phyloP scores from a whole-genome alignment of 768 basidiomycete genomes.

The Xerocomellus amylosporus region DNA sequence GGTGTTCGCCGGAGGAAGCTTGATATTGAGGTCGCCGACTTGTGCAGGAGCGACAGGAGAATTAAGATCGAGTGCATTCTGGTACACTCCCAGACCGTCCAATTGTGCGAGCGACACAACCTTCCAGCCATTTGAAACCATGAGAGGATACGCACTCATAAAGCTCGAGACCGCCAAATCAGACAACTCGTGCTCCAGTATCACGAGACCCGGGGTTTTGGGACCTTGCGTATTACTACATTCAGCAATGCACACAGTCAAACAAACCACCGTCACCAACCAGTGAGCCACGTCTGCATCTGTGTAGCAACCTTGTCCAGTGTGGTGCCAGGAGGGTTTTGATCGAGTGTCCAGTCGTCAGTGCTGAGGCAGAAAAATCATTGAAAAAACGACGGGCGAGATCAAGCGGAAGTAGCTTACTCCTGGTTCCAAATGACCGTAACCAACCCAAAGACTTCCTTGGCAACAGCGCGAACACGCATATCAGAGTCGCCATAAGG shows the following conservation, averaged over 20 bases:
- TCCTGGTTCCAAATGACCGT: slow-evolving; percentile 93
- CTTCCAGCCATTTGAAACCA: slow-evolving; percentile 71
- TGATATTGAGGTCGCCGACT: slow-evolving; percentile 19
- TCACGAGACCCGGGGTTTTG: slow-evolving; percentile 74
- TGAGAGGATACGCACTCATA: slow-evolving; percentile 58
- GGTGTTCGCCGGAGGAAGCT: slow-evolving; percentile 16
- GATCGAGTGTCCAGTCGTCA: slow-evolving; percentile 67
- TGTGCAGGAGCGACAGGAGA: slow-evolving; percentile 27
- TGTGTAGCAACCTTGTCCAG: slow-evolving; percentile 42
- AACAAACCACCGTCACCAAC: slow-evolving; percentile 28
- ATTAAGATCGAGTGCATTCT: slow-evolving; percentile 40
- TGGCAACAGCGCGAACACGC: slow-evolving; percentile 81
- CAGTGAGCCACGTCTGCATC: slow-evolving; percentile 57
- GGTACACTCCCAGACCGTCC: slow-evolving; percentile 42
- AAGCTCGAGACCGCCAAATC: slow-evolving; percentile 62
- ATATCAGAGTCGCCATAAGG: slow-evolving; percentile 84
- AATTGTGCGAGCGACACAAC: slow-evolving; percentile 52
- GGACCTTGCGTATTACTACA: slow-evolving; percentile 39
- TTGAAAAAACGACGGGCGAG: background rate
- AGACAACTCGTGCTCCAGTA: slow-evolving; percentile 82
- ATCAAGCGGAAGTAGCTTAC: slow-evolving; percentile 38
- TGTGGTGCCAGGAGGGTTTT: slow-evolving; percentile 41
- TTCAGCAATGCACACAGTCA: background rate
- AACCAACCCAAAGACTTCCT: slow-evolving; percentile 78
- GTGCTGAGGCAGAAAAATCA: slow-evolving; percentile 44